Evolutionary conservation across 352 stramenopile genomes (phyloP).

Genomic region (Poterioochromonas sp.): DNA sequence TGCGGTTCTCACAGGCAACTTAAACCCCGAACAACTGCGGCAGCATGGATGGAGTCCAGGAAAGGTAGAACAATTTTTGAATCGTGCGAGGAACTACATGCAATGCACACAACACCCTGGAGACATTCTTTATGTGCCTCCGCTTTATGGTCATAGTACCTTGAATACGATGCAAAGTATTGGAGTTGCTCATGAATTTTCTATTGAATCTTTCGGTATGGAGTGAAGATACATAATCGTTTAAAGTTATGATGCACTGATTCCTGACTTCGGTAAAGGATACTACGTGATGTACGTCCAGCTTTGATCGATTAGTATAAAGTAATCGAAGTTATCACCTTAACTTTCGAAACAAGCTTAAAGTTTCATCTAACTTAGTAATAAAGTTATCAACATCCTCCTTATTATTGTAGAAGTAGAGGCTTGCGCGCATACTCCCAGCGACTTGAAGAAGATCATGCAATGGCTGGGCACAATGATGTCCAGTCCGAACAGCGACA

Average conservation of each 20-base stretch:
- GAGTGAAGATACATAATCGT: slow-evolving; percentile 5
- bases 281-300: too few relatives aligned
- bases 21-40: not conserved
- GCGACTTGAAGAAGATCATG: slow-evolving; percentile 57
- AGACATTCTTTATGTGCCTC: slow-evolving; percentile 14
- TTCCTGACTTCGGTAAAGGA: too few relatives aligned
- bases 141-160: not conserved
- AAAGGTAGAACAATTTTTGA: not conserved
- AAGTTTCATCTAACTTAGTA: not conserved
- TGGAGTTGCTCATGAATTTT: slow-evolving; percentile 19
- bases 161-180: slow-evolving; percentile 11
- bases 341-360: slow-evolving; percentile 5
- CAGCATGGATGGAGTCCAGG: too few relatives aligned
- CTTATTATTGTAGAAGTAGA: slow-evolving; percentile 76
- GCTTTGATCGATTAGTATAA: too few relatives aligned
- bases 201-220: not conserved
- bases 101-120: slow-evolving; percentile 1
- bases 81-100: not conserved
- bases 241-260: too few relatives aligned
- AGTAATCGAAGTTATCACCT: too few relatives aligned
- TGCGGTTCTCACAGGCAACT: not conserved
- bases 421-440: slow-evolving; percentile 59
- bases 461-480: slow-evolving; percentile 71
- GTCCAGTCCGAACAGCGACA: slow-evolving; percentile 67
- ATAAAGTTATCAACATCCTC: slow-evolving; percentile 46